A percentile compares a stretch with the other conserved stretches of the same genome.
Conservation (phyloP, 1,284 basidiomycete species). For the Melanopsichium pennsylvanicum region DNA sequence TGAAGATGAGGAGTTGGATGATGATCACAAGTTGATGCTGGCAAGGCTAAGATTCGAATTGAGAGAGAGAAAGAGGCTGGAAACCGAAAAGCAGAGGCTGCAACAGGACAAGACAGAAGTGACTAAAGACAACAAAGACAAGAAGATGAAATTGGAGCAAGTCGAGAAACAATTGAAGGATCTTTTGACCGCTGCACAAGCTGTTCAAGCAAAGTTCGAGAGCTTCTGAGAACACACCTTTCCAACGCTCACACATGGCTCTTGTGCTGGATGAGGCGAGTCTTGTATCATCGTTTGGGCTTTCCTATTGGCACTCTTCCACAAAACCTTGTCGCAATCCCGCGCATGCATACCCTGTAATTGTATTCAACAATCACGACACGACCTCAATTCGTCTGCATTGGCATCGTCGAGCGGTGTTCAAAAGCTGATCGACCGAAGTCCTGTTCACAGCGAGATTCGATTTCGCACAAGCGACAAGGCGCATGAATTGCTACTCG, state of each 20-base stretch:
- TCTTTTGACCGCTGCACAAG: slow-evolving; percentile 12
- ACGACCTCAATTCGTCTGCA: not conserved
- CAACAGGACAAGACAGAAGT: slow-evolving; percentile 31
- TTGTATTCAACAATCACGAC: slow-evolving; percentile 11
- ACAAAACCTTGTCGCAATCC: not conserved
- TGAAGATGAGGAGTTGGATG: slow-evolving; percentile 1
- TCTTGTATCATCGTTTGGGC: no score
- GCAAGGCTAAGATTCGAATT: slow-evolving; percentile 33
- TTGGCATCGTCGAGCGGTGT: no score
- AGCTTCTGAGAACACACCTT: slow-evolving; percentile 19
- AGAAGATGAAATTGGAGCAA: slow-evolving; percentile 36
- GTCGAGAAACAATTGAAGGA: slow-evolving; percentile 31
- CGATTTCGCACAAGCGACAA: no score
- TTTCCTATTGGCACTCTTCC: no score
- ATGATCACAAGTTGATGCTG: slow-evolving; percentile 38
- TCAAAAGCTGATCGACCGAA: no score
- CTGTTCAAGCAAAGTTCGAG: slow-evolving; percentile 23
- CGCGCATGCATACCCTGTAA: slow-evolving; percentile 28
- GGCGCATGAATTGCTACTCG: no score
- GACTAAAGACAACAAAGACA: slow-evolving; percentile 37
- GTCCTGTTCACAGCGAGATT: no score
- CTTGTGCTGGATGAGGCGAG: no score
- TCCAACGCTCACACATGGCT: no score
- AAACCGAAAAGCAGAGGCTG: slow-evolving; percentile 27
- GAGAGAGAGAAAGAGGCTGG: slow-evolving; percentile 30